These are phyloP conservation scores for Lasiosphaeria ovina DNA, from an alignment of 495 filamentous ascomycete species.

Conservation along the genomic window DNA sequence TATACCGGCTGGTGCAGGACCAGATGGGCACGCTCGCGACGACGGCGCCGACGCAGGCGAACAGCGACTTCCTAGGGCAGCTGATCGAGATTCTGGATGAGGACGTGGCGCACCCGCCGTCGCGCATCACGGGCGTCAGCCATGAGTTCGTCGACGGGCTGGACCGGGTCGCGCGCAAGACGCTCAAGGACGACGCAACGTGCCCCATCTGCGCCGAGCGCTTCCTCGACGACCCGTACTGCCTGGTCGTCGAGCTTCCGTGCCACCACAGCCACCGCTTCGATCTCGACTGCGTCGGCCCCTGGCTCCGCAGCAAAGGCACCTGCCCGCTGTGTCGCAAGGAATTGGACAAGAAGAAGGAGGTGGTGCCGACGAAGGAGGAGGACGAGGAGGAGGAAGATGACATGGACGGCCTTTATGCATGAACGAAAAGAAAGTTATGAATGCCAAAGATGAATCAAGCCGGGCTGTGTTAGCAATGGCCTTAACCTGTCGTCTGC, in stretches of 20 bases:
- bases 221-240: conserved; percentile 76
- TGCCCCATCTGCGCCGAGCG: conserved; percentile 86
- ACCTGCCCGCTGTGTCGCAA: conserved; percentile 86
- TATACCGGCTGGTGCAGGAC: conserved; percentile 52
- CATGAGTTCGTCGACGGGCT: conserved; percentile 78
- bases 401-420: conserved; percentile 75
- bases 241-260: conserved; percentile 82
- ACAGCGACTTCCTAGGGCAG: conserved; percentile 58
- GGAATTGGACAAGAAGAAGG: conserved; percentile 73
- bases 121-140: conserved; percentile 68
- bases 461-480: too few relatives aligned
- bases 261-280: conserved; percentile 81
- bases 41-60: conserved; percentile 55
- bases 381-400: conserved; percentile 60
- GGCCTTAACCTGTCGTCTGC: too few relatives aligned
- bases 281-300: conserved; percentile 91
- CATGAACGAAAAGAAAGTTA: conserved; percentile 36
- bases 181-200: conserved; percentile 61
- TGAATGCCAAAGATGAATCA: too few relatives aligned
- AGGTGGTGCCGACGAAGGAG: conserved; percentile 43
- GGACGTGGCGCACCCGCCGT: conserved; percentile 64
- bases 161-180: conserved; percentile 73
- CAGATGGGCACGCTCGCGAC: conserved; percentile 42
- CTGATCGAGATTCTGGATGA: conserved; percentile 63
- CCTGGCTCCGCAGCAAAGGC: conserved; percentile 84